Evolutionary conservation across 139 green algal species (phyloP).

Genomic region (Dunaliella primolecta): DNA sequence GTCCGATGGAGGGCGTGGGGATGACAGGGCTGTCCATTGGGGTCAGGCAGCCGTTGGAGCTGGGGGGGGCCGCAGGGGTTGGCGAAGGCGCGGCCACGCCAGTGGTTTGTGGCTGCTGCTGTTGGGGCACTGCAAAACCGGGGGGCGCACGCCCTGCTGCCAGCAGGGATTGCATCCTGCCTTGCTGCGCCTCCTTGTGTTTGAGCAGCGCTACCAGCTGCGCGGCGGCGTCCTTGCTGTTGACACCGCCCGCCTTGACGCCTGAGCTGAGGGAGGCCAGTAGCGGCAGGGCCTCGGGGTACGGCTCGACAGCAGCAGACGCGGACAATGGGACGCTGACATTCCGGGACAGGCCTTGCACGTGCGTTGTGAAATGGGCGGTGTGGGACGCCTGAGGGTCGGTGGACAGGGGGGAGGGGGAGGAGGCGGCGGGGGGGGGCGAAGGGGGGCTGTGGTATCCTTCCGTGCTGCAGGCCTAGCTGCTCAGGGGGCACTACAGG

Average conservation of each 20-base stretch:
- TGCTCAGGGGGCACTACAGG: slow-evolving; percentile 28
- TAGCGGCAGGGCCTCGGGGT: slow-evolving; percentile 35
- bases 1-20: background rate
- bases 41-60: background rate
- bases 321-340: slow-evolving; percentile 44
- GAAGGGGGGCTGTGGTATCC: background rate
- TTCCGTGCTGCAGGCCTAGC: slow-evolving; percentile 19
- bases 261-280: slow-evolving; percentile 37
- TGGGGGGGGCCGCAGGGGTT: background rate
- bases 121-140: background rate
- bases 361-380: slow-evolving; percentile 27
- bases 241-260: slow-evolving; percentile 30
- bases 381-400: slow-evolving; percentile 20
- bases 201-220: slow-evolving; percentile 43
- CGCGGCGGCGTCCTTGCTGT: slow-evolving; percentile 36
- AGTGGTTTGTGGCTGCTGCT: no score
- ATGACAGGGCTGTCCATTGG: slow-evolving; percentile 3
- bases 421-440: no score
- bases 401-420: background rate
- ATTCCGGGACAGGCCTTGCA: slow-evolving; percentile 34
- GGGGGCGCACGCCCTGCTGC: slow-evolving; percentile 4
- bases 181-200: slow-evolving; percentile 32
- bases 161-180: background rate
- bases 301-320: slow-evolving; percentile 22
- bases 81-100: no score